Base-by-base conservation (phyloP, 495 filamentous ascomycete species). In the Arthonia radiata region DNA sequence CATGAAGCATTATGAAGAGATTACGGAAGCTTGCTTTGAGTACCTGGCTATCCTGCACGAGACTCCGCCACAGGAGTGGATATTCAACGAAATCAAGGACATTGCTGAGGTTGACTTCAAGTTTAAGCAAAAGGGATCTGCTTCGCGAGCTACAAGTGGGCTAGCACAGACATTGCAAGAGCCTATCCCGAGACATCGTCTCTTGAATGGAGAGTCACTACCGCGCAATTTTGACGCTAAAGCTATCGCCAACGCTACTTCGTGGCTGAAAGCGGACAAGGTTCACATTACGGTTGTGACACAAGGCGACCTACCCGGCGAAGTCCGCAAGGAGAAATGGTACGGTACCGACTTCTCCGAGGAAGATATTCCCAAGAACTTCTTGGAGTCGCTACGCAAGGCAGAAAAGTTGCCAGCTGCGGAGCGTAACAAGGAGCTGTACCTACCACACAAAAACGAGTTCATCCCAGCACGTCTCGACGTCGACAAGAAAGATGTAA, bases 391-490 rank as follows among this genome's bases (percentile, higher is more conserved):
- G 23, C 61, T 94, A 30, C 51, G 58, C 23, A 47, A 59, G 28
- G 78, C 81, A 3, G 53, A 63, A 14, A 42, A 57, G 2, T 64
- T 56, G 16, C 56, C 59, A 8, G 45, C 54, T 8, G 50, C 53
- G 12, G 60, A 62, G 4, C 63, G 80, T 12, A 59, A 72, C 3
- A 43, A 61, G 8, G 67, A 73, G 22, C 50, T 99, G 18, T 77
- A 89, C 43, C 65, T 94, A 31, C 86, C 86, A 1, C 79, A 89
- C 39, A 70, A 64, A 46, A 99, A 99, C 47, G 75, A 91, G 46
- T 99, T 99, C 35, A 83, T 99, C 28, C 89, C 86, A 9, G 86
- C 75, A 10, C 71, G 82, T 34, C 60, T 99, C 6, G 77, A 86
- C 13, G 86, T 99, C 1, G 81, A 93, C 46, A 91, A 82, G 53